phyloP scores from a whole-genome alignment of 1,284 basidiomycete species.

The Ganoderma meredithae region DNA sequence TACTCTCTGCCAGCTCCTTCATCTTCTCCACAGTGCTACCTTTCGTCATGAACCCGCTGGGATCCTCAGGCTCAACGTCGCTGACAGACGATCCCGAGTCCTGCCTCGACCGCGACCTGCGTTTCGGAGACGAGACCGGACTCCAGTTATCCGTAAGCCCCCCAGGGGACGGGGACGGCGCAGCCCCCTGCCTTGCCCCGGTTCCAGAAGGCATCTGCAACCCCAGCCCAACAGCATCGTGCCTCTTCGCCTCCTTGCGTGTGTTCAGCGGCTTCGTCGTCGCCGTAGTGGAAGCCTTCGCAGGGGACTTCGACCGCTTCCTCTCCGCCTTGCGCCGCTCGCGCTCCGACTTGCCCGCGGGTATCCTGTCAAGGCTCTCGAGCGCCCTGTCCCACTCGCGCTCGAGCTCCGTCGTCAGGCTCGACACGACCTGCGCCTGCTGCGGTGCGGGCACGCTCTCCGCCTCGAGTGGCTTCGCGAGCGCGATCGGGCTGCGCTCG shows the following conservation, averaged over 20 bases:
- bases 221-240: constrained; percentile 20
- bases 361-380: constrained; percentile 31
- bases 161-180: constrained; percentile 36
- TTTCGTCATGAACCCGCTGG: constrained; percentile 36
- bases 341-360: constrained; percentile 21
- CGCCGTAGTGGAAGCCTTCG: not conserved
- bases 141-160: constrained; percentile 46
- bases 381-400: constrained; percentile 31
- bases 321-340: constrained; percentile 29
- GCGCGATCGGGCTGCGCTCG: constrained; percentile 55
- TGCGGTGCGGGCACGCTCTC: constrained; percentile 40
- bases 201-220: constrained; percentile 32
- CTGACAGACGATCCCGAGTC: constrained; percentile 39
- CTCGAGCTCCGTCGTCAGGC: constrained; percentile 25
- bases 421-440: constrained; percentile 21
- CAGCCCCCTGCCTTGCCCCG: constrained; percentile 29
- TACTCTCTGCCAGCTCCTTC: constrained; percentile 10
- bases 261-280: constrained; percentile 36
- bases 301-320: constrained; percentile 32
- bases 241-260: constrained; percentile 28
- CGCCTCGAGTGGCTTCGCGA: constrained; percentile 56
- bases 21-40: constrained; percentile 17
- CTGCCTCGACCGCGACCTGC: constrained; percentile 20
- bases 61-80: constrained; percentile 48
- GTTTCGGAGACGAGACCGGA: constrained; percentile 35